These are phyloP conservation scores for Pythium phragmitis DNA, from an alignment of 352 stramenopile species.

Conservation along the genomic window DNA sequence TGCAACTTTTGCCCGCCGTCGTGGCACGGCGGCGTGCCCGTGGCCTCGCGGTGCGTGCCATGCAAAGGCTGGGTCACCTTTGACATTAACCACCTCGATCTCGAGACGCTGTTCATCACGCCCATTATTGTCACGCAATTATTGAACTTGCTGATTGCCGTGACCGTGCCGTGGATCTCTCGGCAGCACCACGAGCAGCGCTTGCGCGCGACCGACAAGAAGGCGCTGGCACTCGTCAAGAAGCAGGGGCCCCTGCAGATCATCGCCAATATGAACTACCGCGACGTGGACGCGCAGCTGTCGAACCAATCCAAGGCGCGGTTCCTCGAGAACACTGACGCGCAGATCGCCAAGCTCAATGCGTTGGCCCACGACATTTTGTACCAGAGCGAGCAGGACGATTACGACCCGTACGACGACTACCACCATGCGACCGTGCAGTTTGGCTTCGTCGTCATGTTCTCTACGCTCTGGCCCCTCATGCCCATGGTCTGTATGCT, in stretches of 20 bases:
- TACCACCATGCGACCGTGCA: constrained; percentile 82
- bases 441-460: constrained; percentile 87
- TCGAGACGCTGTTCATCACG: constrained; percentile 79
- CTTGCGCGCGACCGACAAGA: constrained; percentile 49
- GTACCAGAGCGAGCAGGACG: constrained; percentile 71
- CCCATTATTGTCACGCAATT: constrained; percentile 80
- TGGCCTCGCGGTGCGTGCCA: constrained; percentile 54
- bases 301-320: constrained; percentile 65
- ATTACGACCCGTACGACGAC: constrained; percentile 82
- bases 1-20: constrained; percentile 61
- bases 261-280: constrained; percentile 63
- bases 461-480: constrained; percentile 80
- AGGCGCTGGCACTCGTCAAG: constrained; percentile 68
- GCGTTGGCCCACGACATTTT: constrained; percentile 67
- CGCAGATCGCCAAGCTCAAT: constrained; percentile 64
- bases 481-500: constrained; percentile 78
- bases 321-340: constrained; percentile 65
- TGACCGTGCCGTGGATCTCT: constrained; percentile 70
- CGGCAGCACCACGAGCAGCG: constrained; percentile 69
- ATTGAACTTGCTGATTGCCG: constrained; percentile 72
- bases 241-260: constrained; percentile 58
- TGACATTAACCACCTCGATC: constrained; percentile 77
- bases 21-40: constrained; percentile 42
- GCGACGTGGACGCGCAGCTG: constrained; percentile 39
- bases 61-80: constrained; percentile 80